Evolutionary conservation across 208 protist genomes (phyloP).

Genomic region (Crithidia mellificae): DNA sequence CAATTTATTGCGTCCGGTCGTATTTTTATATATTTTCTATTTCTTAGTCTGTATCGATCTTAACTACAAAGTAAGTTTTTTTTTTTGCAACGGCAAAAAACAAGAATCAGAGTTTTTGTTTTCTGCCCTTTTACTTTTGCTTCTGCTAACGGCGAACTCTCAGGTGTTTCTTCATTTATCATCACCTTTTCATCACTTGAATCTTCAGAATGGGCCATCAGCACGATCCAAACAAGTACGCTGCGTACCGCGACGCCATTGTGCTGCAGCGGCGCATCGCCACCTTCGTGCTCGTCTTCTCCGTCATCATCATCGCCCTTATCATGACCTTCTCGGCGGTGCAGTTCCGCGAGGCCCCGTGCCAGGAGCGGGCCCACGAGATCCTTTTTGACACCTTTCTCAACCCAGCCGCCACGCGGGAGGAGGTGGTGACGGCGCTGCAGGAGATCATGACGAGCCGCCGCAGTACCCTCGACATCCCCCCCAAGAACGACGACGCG

Average conservation of each 20-base stretch:
- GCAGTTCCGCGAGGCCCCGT: constrained; percentile 54
- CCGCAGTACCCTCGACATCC: constrained; percentile 24
- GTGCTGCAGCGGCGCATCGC: constrained; percentile 57
- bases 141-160: too few species aligned
- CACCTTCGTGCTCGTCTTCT: constrained; percentile 77
- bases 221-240: constrained; percentile 31
- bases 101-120: too few species aligned
- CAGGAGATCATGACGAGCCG: constrained; percentile 33
- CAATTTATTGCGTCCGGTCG: not conserved
- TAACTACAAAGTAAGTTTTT: too few species aligned
- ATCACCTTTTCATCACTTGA: not conserved
- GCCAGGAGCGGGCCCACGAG: constrained; percentile 71
- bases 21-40: too few species aligned
- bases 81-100: too few species aligned
- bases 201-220: constrained; percentile 44
- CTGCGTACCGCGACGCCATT: constrained; percentile 46
- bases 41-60: too few species aligned
- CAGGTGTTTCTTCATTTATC: not conserved
- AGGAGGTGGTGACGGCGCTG: constrained; percentile 34
- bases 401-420: constrained; percentile 18
- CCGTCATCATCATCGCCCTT: constrained; percentile 58
- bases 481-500: constrained; percentile 22
- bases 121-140: too few species aligned
- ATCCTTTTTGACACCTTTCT: constrained; percentile 46
- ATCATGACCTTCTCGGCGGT: constrained; percentile 65